Evolutionary conservation across 768 basidiomycete genomes (phyloP).

Genomic region (Tricholoma flavovirens): DNA sequence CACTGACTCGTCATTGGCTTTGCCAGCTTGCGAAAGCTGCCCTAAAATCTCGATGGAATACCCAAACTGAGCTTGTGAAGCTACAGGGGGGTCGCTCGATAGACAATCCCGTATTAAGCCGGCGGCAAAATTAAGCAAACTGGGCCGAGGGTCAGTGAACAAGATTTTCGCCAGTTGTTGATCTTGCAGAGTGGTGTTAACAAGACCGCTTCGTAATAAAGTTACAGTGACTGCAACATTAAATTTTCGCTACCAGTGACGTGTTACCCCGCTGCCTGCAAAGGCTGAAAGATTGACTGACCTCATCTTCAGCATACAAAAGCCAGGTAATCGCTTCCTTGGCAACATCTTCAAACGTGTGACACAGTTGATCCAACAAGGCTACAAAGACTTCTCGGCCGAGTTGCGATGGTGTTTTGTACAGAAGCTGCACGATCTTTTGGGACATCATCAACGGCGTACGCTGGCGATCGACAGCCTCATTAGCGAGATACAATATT

Average conservation of each 20-base stretch:
- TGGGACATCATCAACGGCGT: conserved; percentile 92
- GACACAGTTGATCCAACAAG: conserved; percentile 84
- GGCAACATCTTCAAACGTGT: conserved; percentile 84
- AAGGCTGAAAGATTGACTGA: conserved; percentile 28
- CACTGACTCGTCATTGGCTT: conserved; percentile 82
- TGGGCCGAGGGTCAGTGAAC: conserved; percentile 70
- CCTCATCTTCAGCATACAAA: conserved; percentile 93
- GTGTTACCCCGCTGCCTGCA: conserved; percentile 1
- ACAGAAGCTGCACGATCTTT: conserved; percentile 92
- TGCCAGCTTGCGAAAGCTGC: conserved; percentile 66
- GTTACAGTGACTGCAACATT: conserved; percentile 93
- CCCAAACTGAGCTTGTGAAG: conserved; percentile 72
- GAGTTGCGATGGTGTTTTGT: conserved; percentile 80
- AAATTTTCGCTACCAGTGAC: conserved; percentile 72
- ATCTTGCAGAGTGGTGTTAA: conserved; percentile 76
- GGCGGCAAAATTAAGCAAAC: conserved; percentile 74
- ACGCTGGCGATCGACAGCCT: conserved; percentile 73
- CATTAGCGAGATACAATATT: conserved; percentile 75
- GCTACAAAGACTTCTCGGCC: conserved; percentile 92
- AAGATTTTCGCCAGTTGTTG: conserved; percentile 86
- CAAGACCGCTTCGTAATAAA: conserved; percentile 76
- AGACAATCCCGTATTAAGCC: conserved; percentile 84
- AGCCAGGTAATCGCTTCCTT: conserved; percentile 98
- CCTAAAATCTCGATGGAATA: conserved; percentile 77
- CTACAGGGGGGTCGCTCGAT: conserved; percentile 73